Conservation (phyloP, 2,329 filamentous ascomycete genomes). For the Cladorrhinum sp. region DNA sequence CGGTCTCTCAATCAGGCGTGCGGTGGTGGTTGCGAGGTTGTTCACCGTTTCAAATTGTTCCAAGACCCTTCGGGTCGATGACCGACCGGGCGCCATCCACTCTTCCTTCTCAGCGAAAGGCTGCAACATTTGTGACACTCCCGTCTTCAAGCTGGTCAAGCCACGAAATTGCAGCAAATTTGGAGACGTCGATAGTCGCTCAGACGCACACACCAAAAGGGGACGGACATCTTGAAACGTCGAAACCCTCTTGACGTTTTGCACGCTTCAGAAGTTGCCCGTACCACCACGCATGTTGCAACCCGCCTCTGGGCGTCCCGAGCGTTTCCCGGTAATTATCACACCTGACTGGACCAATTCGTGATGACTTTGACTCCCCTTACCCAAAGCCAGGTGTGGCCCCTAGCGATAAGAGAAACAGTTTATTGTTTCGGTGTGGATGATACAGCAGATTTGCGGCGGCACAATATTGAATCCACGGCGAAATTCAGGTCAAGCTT, state of each 20-base stretch:
- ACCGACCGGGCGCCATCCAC: not conserved
- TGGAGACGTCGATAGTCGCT: not conserved
- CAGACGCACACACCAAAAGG: not conserved
- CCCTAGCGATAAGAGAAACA: not conserved
- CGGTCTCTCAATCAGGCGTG: not conserved
- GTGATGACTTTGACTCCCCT: not conserved
- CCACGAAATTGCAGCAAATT: not conserved
- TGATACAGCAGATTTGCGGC: not conserved
- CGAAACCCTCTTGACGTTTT: not conserved
- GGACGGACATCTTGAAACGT: not conserved
- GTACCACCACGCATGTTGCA: not conserved
- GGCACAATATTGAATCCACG: too few relatives aligned
- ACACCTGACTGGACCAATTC: not conserved
- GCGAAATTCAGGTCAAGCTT: not conserved
- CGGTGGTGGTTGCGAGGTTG: not conserved
- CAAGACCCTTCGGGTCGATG: not conserved
- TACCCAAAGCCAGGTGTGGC: not conserved
- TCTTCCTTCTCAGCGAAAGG: not conserved
- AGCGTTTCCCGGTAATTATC: not conserved
- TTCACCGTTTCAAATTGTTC: conserved; percentile 5
- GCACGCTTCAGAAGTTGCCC: not conserved
- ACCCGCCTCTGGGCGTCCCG: conserved; percentile 1
- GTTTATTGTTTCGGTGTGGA: not conserved
- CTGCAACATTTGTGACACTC: not conserved
- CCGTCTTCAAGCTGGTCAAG: not conserved